Conservation (phyloP, 2,329 filamentous ascomycete species). For the Neonectria punicea region DNA sequence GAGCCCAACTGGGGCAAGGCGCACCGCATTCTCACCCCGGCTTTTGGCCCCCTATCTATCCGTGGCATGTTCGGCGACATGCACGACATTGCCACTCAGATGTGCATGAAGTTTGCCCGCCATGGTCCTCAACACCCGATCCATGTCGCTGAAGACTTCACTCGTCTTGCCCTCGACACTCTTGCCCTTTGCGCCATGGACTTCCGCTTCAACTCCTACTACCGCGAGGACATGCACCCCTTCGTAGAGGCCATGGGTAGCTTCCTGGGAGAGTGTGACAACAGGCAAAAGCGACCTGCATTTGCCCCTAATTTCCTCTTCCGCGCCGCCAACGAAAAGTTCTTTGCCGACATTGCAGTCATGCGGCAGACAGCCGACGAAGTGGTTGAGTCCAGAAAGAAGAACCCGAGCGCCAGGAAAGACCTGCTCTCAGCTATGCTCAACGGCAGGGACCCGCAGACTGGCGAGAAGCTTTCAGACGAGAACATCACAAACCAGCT, state of each 20-base stretch:
- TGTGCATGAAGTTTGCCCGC: constrained; percentile 75
- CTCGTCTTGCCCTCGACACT: constrained; percentile 77
- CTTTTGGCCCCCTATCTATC: constrained; percentile 76
- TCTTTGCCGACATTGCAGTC: constrained; percentile 62
- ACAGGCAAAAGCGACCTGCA: constrained; percentile 58
- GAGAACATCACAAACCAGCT: constrained; percentile 74
- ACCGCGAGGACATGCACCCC: constrained; percentile 74
- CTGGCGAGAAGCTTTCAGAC: constrained; percentile 72
- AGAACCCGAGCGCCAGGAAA: constrained; percentile 66
- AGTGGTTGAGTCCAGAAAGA: constrained; percentile 68
- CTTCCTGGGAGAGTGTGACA: constrained; percentile 68
- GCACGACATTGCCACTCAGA: constrained; percentile 73
- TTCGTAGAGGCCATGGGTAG: constrained; percentile 75
- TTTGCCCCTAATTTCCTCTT: constrained; percentile 60
- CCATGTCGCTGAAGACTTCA: constrained; percentile 73
- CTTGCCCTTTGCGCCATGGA: constrained; percentile 78
- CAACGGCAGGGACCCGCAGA: constrained; percentile 72
- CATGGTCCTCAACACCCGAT: constrained; percentile 68
- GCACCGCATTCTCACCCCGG: constrained; percentile 72
- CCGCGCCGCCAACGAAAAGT: constrained; percentile 60
- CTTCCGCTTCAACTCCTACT: constrained; percentile 80
- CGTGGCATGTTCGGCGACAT: constrained; percentile 75
- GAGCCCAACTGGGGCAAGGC: constrained; percentile 75
- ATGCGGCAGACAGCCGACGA: constrained; percentile 66
- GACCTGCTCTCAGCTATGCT: constrained; percentile 79